Evolutionary conservation across 345 rosid species (phyloP).

Genomic region (Trapa bicornis): DNA sequence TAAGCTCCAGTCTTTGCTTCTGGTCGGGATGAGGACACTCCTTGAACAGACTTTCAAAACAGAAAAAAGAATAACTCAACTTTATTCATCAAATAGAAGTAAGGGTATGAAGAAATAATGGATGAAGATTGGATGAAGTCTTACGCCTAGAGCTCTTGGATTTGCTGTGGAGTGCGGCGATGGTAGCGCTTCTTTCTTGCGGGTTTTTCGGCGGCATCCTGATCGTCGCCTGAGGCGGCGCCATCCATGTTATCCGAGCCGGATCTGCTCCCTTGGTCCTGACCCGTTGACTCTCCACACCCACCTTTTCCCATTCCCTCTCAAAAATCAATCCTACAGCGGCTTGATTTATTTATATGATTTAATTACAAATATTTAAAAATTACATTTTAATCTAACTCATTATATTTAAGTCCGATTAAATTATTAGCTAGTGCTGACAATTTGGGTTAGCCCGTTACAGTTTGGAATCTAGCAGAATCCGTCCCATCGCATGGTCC

Average conservation of each 20-base stretch:
- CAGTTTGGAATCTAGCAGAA: no score
- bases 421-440: no score
- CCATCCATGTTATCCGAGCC: slow-evolving; percentile 95
- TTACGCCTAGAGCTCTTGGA: slow-evolving; percentile 97
- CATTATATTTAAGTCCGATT: no score
- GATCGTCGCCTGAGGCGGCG: slow-evolving; percentile 86
- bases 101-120: not conserved
- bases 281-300: not conserved
- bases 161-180: slow-evolving; percentile 99
- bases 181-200: slow-evolving; percentile 88
- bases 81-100: not conserved
- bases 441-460: no score
- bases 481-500: no score
- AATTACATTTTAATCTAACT: no score
- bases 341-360: no score
- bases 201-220: slow-evolving; percentile 74
- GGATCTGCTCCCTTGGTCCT: slow-evolving; percentile 83
- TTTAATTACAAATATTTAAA: no score
- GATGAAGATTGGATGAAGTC: not conserved
- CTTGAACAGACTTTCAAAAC: slow-evolving; percentile 38
- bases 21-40: slow-evolving; percentile 97
- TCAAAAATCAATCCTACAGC: no score
- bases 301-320: no score
- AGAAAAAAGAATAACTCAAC: no score
- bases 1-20: slow-evolving; percentile 77